These are phyloP conservation scores for Ambrosia artemisiifolia DNA, from an alignment of 129 eudicot genomes.

Conservation along the genomic window DNA sequence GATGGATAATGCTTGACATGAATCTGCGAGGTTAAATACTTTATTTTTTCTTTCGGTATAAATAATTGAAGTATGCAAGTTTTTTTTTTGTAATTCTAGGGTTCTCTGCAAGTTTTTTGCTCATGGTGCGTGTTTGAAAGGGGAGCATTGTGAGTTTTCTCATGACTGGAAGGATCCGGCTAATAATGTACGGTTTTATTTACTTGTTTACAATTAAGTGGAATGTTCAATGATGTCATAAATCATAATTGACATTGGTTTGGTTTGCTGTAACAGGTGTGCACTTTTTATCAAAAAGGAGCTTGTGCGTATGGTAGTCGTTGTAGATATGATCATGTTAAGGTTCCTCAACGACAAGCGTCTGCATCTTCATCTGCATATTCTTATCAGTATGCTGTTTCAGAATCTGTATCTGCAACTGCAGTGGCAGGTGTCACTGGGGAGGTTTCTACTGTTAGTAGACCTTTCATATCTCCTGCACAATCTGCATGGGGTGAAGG, in stretches of 20 bases:
- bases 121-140: constrained; percentile 91
- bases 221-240: not conserved
- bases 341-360: constrained; percentile 47
- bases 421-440: constrained; percentile 29
- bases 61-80: not conserved
- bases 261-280: constrained; percentile 46
- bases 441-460: constrained; percentile 49
- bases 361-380: constrained; percentile 55
- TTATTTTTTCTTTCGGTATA: not conserved
- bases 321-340: constrained; percentile 87
- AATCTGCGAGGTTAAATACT: constrained; percentile 2
- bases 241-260: not conserved
- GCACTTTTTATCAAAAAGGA: constrained; percentile 93
- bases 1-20: not conserved
- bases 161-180: constrained; percentile 95
- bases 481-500: constrained; percentile 43
- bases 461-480: constrained; percentile 31
- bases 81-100: constrained; percentile 33
- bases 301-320: constrained; percentile 77
- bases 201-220: not conserved
- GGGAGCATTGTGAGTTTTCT: constrained; percentile 86
- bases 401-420: constrained; percentile 33
- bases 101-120: constrained; percentile 88
- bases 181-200: constrained; percentile 50
- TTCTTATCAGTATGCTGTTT: constrained; percentile 29